Percentiles rank a stretch among this genome's conserved stretches.
These are phyloP conservation scores for Clavispora phyllophila DNA, from an alignment of 805 yeast genomes.

Conservation along the genomic window DNA sequence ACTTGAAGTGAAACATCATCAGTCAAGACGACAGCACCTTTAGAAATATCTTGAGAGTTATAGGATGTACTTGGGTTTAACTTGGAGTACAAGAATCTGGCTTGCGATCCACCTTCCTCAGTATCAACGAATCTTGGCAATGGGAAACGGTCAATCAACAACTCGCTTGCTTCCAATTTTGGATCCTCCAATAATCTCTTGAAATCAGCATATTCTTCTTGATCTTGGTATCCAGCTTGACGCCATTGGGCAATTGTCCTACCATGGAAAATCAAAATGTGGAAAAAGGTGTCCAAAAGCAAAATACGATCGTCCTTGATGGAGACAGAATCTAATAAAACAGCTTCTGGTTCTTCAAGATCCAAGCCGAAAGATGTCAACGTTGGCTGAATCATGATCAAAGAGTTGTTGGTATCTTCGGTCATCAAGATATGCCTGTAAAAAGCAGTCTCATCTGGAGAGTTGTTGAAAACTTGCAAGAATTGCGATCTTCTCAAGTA, in stretches of 20 bases:
- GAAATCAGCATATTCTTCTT: conserved; percentile 84
- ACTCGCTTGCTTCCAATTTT: conserved; percentile 84
- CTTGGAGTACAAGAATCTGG: conserved; percentile 91
- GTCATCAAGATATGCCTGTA: conserved; percentile 87
- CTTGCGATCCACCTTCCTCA: conserved; percentile 98
- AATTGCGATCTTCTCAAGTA: conserved; percentile 95
- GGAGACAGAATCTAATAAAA: conserved; percentile 87
- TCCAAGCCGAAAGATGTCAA: conserved; percentile 78
- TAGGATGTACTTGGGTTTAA: conserved; percentile 90
- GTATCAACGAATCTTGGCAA: conserved; percentile 95
- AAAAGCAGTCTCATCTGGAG: conserved; percentile 98
- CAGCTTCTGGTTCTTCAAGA: conserved; percentile 76
- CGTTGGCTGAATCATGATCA: conserved; percentile 97
- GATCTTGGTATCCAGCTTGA: conserved; percentile 89
- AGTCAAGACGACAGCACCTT: conserved; percentile 80
- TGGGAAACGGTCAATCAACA: conserved; percentile 92
- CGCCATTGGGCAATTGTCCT: conserved; percentile 95
- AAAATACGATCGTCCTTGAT: conserved; percentile 83
- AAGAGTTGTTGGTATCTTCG: conserved; percentile 87
- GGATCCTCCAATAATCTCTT: conserved; percentile 84
- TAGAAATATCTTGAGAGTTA: conserved; percentile 50
- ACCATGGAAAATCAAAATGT: conserved; percentile 92
- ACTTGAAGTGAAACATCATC: conserved; percentile 95
- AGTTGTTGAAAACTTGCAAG: conserved; percentile 91
- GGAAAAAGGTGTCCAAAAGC: conserved; percentile 93